phyloP scores from a whole-genome alignment of 1,284 basidiomycete genomes.

The Puccinia novopanici region DNA sequence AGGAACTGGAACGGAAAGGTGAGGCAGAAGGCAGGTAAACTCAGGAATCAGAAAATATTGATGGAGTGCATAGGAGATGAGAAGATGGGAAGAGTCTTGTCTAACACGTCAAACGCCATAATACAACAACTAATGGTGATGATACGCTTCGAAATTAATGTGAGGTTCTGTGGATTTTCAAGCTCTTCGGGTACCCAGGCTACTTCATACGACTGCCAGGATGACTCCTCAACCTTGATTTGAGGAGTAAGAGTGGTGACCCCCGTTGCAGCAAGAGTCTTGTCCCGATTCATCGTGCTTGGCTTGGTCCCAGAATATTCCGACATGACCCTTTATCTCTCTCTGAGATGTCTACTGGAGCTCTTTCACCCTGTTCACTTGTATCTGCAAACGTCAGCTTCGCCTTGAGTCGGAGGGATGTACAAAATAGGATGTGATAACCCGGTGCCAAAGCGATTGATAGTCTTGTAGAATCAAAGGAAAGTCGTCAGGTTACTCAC shows the following conservation, averaged over 20 bases:
- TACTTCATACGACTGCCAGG: conserved; percentile 24
- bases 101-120: conserved; percentile 66
- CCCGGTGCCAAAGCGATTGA: neutral
- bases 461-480: neutral
- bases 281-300: neutral
- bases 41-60: neutral
- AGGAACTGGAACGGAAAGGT: neutral
- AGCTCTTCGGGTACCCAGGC: conserved; percentile 61
- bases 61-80: no score
- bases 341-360: neutral
- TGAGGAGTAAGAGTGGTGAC: neutral
- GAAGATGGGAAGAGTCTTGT: neutral
- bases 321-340: neutral
- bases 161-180: conserved; percentile 69
- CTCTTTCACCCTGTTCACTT: neutral
- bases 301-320: neutral
- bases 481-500: neutral
- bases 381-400: neutral
- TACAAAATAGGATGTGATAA: neutral
- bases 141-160: conserved; percentile 63
- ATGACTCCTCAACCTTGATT: neutral
- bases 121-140: conserved; percentile 61
- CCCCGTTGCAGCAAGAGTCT: neutral
- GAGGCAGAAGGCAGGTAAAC: neutral
- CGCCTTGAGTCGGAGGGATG: neutral